Evolutionary conservation across 2,329 filamentous ascomycete genomes (phyloP).

Genomic region (Ophiostoma sp.): DNA sequence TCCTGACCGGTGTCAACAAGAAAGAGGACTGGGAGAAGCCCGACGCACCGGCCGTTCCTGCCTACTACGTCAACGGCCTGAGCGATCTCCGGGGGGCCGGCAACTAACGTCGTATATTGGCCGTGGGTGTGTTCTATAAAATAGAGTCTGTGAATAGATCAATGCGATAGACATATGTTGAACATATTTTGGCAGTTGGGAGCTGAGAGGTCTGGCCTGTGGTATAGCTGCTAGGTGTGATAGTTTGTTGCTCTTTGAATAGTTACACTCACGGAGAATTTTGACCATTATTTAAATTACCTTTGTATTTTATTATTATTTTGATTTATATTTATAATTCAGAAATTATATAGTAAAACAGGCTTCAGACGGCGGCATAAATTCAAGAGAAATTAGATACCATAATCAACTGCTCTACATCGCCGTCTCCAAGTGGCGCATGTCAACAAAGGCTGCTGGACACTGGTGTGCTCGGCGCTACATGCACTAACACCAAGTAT

Average conservation of each 20-base stretch:
- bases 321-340: no score
- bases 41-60: conserved; percentile 64
- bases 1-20: conserved; percentile 82
- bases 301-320: no score
- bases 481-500: conserved; percentile 5
- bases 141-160: background rate
- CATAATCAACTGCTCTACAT: background rate
- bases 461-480: background rate
- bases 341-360: no score
- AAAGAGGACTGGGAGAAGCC: conserved; percentile 75
- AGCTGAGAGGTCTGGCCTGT: no score
- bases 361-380: background rate
- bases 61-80: conserved; percentile 78
- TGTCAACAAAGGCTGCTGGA: background rate
- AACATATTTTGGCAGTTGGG: no score
- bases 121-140: background rate
- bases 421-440: background rate
- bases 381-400: background rate
- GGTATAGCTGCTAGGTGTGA: no score
- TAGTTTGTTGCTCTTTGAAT: no score
- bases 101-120: background rate
- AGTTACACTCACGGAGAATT: no score
- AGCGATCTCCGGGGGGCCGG: conserved; percentile 56
- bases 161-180: background rate
- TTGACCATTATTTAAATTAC: no score